phyloP scores from a whole-genome alignment of 2,329 filamentous ascomycete species.

The Colletotrichum lini region DNA sequence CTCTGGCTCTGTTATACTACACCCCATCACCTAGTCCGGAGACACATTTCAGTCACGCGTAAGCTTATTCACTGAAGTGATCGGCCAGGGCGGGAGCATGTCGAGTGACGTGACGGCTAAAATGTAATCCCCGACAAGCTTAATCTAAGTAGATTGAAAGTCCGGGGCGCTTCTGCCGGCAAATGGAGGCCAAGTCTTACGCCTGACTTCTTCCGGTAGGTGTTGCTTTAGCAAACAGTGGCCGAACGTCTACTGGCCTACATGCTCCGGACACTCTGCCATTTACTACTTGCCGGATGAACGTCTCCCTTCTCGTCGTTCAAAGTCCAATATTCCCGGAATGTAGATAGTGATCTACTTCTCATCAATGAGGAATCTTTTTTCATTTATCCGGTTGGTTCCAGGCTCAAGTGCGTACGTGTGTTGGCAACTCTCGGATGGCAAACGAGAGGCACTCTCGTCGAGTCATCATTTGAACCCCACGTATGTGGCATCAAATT shows the following conservation, averaged over 20 bases:
- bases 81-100: background rate
- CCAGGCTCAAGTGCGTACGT: background rate
- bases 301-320: background rate
- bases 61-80: background rate
- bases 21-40: background rate
- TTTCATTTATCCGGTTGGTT: background rate
- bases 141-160: conserved; percentile 31
- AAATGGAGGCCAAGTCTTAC: conserved; percentile 5
- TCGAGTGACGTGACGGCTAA: conserved; percentile 6
- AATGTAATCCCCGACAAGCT: conserved; percentile 21
- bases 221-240: background rate
- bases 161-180: background rate
- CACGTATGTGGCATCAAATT: background rate
- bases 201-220: conserved; percentile 17
- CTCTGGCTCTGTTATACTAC: background rate
- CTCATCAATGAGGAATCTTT: background rate
- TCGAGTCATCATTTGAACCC: background rate
- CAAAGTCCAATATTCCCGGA: background rate
- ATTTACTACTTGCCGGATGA: background rate
- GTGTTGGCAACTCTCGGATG: background rate
- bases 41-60: background rate
- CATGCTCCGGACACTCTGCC: too few species aligned
- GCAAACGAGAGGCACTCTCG: background rate
- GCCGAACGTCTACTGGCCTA: background rate
- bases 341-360: background rate